A percentile compares a stretch with the other conserved stretches of the same genome.
Evolutionary conservation across 1,139 yeast genomes (phyloP).

Genomic region (Pichia sp.): DNA sequence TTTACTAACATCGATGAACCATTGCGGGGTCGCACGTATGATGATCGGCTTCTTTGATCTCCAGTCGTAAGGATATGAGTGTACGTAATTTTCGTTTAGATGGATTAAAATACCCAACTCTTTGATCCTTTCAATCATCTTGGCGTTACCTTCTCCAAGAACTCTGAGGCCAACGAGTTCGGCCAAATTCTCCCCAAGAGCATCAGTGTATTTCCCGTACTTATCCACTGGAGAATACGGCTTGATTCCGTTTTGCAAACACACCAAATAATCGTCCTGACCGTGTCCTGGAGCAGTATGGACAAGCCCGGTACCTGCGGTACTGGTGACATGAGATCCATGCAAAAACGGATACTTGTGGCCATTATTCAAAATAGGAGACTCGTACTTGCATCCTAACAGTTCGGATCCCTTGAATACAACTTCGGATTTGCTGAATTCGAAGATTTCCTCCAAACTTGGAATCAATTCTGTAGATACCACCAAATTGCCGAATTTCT

Average conservation of each 20-base stretch:
- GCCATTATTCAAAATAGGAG: slow-evolving; percentile 42
- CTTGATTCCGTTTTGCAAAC: slow-evolving; percentile 51
- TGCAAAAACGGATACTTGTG: slow-evolving; percentile 55
- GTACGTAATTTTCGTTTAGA: slow-evolving; percentile 51
- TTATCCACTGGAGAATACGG: slow-evolving; percentile 77
- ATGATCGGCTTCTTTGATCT: slow-evolving; percentile 93
- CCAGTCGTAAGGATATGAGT: slow-evolving; percentile 97
- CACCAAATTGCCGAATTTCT: slow-evolving; percentile 40
- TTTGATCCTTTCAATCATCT: slow-evolving; percentile 43
- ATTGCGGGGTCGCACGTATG: slow-evolving; percentile 92
- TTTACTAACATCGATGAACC: slow-evolving; percentile 85
- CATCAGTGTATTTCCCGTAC: slow-evolving; percentile 58
- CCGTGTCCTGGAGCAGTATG: slow-evolving; percentile 99
- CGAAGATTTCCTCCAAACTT: slow-evolving; percentile 5
- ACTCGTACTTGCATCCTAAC: slow-evolving; percentile 44
- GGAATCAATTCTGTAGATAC: slow-evolving; percentile 46
- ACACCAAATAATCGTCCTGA: slow-evolving; percentile 80
- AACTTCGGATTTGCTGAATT: slow-evolving; percentile 22
- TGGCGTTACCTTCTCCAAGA: slow-evolving; percentile 50
- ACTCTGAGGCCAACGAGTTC: slow-evolving; percentile 56
- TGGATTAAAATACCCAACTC: slow-evolving; percentile 45
- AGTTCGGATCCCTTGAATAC: slow-evolving; percentile 45
- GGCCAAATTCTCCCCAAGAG: slow-evolving; percentile 40
- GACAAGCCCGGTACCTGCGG: slow-evolving; percentile 91
- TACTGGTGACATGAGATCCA: slow-evolving; percentile 76